A percentile compares a stretch with the other conserved stretches of the same genome.
Evolutionary conservation across 768 basidiomycete genomes (phyloP).

Genomic region (Boletus reticuloceps): DNA sequence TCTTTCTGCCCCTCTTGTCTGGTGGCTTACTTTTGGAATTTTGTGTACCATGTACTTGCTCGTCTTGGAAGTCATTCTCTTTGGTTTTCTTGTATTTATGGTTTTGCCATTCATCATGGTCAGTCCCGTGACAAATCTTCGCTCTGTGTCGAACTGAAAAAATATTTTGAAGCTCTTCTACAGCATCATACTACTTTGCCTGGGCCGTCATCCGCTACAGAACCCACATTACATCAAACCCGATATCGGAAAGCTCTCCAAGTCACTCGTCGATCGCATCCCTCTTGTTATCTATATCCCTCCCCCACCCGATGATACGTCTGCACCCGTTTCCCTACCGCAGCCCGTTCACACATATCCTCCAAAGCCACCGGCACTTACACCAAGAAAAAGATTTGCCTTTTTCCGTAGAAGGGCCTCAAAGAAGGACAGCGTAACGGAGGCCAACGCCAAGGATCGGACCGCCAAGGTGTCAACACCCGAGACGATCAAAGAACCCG

Average conservation of each 20-base stretch:
- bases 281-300: constrained; percentile 87
- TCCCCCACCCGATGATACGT: constrained; percentile 56
- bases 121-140: constrained; percentile 28
- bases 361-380: constrained; percentile 41
- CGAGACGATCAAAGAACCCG: constrained; percentile 30
- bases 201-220: constrained; percentile 79
- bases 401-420: constrained; percentile 42
- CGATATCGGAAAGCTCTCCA: constrained; percentile 73
- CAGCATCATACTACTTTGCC: constrained; percentile 75
- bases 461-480: constrained; percentile 4
- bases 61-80: constrained; percentile 66
- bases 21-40: constrained; percentile 85
- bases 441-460: constrained; percentile 17
- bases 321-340: constrained; percentile 41
- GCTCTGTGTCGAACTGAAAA: constrained; percentile 2
- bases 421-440: constrained; percentile 22
- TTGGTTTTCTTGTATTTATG: constrained; percentile 76
- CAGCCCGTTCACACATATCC: constrained; percentile 59
- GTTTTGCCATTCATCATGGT: constrained; percentile 79
- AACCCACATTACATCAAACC: constrained; percentile 72
- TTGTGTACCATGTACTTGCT: constrained; percentile 78
- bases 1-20: constrained; percentile 70
- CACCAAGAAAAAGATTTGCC: constrained; percentile 46
- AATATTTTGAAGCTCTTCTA: constrained; percentile 55
- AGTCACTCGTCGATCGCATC: constrained; percentile 70